These are phyloP conservation scores for Penicillium coprophilum DNA, from an alignment of 495 filamentous ascomycete genomes.

Conservation along the genomic window DNA sequence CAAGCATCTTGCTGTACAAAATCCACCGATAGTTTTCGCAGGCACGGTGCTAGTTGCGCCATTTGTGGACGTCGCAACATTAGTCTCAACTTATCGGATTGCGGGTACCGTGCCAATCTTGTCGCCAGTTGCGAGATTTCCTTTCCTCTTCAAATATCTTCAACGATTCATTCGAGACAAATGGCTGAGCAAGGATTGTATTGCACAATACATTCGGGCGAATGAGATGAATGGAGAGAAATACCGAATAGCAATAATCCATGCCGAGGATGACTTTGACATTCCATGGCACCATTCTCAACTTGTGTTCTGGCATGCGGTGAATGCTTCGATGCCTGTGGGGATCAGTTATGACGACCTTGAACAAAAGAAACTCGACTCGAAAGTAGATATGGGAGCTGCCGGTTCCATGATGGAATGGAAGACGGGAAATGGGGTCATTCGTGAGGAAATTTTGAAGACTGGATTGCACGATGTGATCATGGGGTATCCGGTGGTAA, in stretches of 20 bases:
- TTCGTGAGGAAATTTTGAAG: slow-evolving; percentile 52
- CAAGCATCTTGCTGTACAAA: slow-evolving; percentile 53
- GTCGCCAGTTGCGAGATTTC: slow-evolving; percentile 42
- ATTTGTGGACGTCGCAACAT: slow-evolving; percentile 42
- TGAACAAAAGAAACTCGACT: slow-evolving; percentile 31
- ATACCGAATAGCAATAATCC: slow-evolving; percentile 33
- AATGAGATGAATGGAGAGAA: slow-evolving; percentile 30
- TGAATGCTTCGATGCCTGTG: slow-evolving; percentile 34
- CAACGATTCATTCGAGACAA: slow-evolving; percentile 43
- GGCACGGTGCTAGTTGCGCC: slow-evolving; percentile 42
- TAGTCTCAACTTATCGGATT: slow-evolving; percentile 47
- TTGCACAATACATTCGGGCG: slow-evolving; percentile 30
- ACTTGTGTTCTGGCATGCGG: slow-evolving; percentile 44
- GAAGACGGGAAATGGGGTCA: slow-evolving; percentile 41
- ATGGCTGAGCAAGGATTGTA: slow-evolving; percentile 45
- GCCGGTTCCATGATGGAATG: slow-evolving; percentile 50
- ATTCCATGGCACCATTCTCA: slow-evolving; percentile 43
- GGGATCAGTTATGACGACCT: slow-evolving; percentile 38
- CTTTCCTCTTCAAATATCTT: slow-evolving; percentile 38
- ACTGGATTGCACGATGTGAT: slow-evolving; percentile 52
- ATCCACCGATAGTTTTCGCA: slow-evolving; percentile 32
- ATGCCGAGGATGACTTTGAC: slow-evolving; percentile 42
- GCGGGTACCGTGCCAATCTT: slow-evolving; percentile 46
- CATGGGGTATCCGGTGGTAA: slow-evolving; percentile 51
- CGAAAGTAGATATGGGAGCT: slow-evolving; percentile 40